phyloP scores from a whole-genome alignment of 2,329 filamentous ascomycete species.

The Colletotrichum trifolii region DNA sequence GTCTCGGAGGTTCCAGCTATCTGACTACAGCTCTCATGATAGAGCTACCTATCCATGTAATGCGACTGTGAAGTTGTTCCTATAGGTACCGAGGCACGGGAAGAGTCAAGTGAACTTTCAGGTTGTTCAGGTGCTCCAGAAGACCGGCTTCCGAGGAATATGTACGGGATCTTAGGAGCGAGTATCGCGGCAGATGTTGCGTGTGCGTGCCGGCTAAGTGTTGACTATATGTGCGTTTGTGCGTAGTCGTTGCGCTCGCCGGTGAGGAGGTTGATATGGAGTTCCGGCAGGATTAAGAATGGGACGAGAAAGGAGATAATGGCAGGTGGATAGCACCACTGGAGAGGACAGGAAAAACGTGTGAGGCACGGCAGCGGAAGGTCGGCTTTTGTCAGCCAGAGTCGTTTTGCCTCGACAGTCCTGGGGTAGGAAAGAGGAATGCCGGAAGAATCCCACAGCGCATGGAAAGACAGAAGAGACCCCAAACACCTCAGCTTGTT shows the following conservation, averaged over 20 bases:
- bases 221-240: neutral
- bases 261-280: neutral
- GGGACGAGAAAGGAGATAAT: slow-evolving; percentile 6
- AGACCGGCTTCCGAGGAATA: slow-evolving; percentile 38
- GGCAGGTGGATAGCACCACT: slow-evolving; percentile 31
- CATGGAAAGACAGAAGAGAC: neutral
- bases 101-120: neutral
- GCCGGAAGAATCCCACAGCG: slow-evolving; percentile 8
- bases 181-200: slow-evolving; percentile 19
- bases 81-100: neutral
- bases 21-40: slow-evolving; percentile 29
- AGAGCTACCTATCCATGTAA: slow-evolving; percentile 27
- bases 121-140: slow-evolving; percentile 23
- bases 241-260: slow-evolving; percentile 11
- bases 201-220: neutral
- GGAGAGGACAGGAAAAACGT: slow-evolving; percentile 10
- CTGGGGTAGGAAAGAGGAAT: slow-evolving; percentile 4
- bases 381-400: slow-evolving; percentile 36
- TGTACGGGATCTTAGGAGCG: slow-evolving; percentile 16
- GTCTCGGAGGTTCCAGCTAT: slow-evolving; percentile 25
- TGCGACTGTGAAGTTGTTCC: neutral
- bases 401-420: slow-evolving; percentile 20
- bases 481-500: neutral
- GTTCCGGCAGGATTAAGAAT: slow-evolving; percentile 20
- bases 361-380: slow-evolving; percentile 29